Conservation (phyloP, 306 rosid species). For the Castanea mollissima region DNA sequence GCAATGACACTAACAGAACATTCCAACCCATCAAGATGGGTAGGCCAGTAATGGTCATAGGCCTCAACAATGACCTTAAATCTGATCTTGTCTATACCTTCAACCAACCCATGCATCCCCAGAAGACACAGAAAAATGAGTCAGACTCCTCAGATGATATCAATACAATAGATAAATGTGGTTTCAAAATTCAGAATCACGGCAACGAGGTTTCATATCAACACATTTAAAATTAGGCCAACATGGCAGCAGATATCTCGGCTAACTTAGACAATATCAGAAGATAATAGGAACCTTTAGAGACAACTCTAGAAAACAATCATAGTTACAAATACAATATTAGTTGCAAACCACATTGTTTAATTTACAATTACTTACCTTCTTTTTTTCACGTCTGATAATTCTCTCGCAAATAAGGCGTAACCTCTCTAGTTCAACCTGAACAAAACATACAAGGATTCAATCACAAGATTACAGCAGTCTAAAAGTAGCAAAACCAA, state of each 20-base stretch:
- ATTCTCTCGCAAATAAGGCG: constrained; percentile 97
- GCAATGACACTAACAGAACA: neutral
- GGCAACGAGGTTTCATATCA: neutral
- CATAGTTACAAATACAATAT: neutral
- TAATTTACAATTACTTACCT: constrained; percentile 46
- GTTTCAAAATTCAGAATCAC: neutral
- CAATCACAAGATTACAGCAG: neutral
- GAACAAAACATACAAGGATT: constrained; percentile 24
- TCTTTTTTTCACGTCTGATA: constrained; percentile 87
- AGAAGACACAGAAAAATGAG: neutral
- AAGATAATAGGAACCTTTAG: neutral
- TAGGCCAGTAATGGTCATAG: neutral
- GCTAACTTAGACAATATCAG: neutral
- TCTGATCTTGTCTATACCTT: neutral
- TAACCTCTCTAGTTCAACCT: constrained; percentile 95
- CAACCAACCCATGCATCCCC: neutral
- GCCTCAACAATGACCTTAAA: neutral
- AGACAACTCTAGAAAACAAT: neutral
- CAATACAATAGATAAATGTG: neutral
- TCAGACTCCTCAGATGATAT: neutral
- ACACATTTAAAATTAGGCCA: neutral
- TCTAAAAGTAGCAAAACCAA: too few species aligned
- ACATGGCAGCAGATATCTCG: neutral
- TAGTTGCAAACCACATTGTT: neutral
- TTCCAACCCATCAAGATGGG: neutral